Evolutionary conservation across 2,329 filamentous ascomycete genomes (phyloP), one percentile per base, ranked within the genome.

Genomic region (Fusarium kyushuense): DNA sequence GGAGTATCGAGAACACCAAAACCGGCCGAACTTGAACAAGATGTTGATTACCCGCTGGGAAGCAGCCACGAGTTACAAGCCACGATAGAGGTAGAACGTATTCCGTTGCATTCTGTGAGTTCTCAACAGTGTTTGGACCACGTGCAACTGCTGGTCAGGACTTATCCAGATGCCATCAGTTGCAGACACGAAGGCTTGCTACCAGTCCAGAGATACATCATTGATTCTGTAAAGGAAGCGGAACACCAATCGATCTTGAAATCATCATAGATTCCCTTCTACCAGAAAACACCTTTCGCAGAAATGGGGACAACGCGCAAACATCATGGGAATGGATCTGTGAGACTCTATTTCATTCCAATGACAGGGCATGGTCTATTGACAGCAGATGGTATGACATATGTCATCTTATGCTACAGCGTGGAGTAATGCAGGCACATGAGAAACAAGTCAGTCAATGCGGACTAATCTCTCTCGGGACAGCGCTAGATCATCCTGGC

Each of bases 401-500:
- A 10, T 35, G n/a, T 3, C n/a, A 16, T n/a, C 8, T 21, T 4
- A 8, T 40, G 6, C 5, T 40, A 2, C 12, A 40, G 7, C 19
- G 14, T 21, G 36, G 19, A 2, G 13, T 40, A 40, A 21, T 40
- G 36, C 3, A 40, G 19, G 12, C 19, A 13, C 36, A 21, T 14
- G 19, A 40, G 36, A 21, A 14, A 7, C n/a, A 40, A 21, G n/a
- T 21, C 1, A 6, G 13, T 3, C 2, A 4, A 21, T 21, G 36
- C 14, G 36, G 19, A 21, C 14, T 40, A 6, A 13, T 40, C 2
- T 4, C 36, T 5, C 19, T 40, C 21, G 12, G 0, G 6, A 5
- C 6, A 4, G 36, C 1, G 6, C 5, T 21, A 11, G 6, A 7
- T 7, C 3, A 13, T 9, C 6, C n/a, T 9, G 6, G 19, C 19